Percentiles rank a stretch among this genome's conserved stretches.
These are phyloP conservation scores for Suillus decipiens DNA, from an alignment of 768 basidiomycete species.

Conservation along the genomic window DNA sequence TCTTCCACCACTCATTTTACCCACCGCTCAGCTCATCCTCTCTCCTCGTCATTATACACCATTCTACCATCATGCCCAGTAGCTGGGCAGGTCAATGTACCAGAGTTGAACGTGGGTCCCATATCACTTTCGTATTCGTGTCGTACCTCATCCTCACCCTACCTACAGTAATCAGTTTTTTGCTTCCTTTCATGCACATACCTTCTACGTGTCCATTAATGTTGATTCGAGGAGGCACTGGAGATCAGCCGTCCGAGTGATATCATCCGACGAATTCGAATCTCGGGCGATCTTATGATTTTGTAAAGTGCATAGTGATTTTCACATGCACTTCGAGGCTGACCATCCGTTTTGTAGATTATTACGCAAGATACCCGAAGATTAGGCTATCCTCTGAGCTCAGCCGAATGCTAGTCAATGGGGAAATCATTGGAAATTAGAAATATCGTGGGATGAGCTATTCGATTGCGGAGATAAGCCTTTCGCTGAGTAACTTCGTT, in stretches of 20 bases:
- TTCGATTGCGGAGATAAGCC: neutral
- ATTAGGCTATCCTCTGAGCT: neutral
- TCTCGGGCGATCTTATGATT: neutral
- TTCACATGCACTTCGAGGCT: neutral
- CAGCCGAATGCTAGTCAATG: neutral
- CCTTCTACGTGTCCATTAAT: neutral
- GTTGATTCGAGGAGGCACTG: neutral
- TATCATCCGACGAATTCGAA: neutral
- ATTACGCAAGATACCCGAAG: neutral
- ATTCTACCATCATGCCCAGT: neutral
- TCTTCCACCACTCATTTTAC: neutral
- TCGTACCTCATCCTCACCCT: neutral
- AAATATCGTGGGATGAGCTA: neutral
- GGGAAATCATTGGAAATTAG: neutral
- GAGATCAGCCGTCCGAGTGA: neutral
- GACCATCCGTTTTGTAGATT: neutral
- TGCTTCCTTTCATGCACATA: neutral
- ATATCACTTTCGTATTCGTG: too few relatives aligned
- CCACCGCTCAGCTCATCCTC: neutral
- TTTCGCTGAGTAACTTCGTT: neutral
- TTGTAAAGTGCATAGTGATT: neutral
- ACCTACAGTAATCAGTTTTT: neutral
- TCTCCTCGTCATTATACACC: too few relatives aligned
- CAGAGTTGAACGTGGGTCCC: neutral
- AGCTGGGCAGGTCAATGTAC: neutral